Evolutionary conservation across 2,329 filamentous ascomycete species (phyloP).

Genomic region (Elsinoe ampelina): DNA sequence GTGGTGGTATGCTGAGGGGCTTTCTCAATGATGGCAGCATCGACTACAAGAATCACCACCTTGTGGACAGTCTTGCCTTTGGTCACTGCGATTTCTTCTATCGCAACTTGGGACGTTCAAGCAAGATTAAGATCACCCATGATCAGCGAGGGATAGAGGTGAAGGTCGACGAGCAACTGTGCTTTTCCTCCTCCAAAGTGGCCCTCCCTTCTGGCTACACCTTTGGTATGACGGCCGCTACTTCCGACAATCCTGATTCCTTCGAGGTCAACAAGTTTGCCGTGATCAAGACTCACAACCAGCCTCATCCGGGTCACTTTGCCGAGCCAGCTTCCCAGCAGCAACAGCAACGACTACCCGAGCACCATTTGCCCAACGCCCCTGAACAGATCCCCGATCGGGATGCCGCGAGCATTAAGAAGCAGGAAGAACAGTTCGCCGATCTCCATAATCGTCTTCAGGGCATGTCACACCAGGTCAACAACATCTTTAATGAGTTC

Average conservation of each 20-base stretch:
- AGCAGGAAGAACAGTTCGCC: slow-evolving; percentile 55
- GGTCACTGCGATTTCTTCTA: slow-evolving; percentile 87
- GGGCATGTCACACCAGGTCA: slow-evolving; percentile 58
- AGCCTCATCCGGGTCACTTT: slow-evolving; percentile 21
- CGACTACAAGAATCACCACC: slow-evolving; percentile 67
- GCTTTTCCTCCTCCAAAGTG: slow-evolving; percentile 75
- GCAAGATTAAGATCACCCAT: slow-evolving; percentile 66
- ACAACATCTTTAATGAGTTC: slow-evolving; percentile 51
- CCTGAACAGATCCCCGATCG: slow-evolving; percentile 33
- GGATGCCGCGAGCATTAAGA: slow-evolving; percentile 31
- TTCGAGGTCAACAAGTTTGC: slow-evolving; percentile 88
- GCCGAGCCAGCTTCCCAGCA: slow-evolving; percentile 15
- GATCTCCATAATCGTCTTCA: slow-evolving; percentile 82
- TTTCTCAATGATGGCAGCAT: slow-evolving; percentile 87
- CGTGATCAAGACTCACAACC: slow-evolving; percentile 43
- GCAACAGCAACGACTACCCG: background rate
- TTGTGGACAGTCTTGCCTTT: slow-evolving; percentile 78
- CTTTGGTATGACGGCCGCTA: slow-evolving; percentile 80
- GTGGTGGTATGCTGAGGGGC: slow-evolving; percentile 71
- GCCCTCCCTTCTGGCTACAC: slow-evolving; percentile 67
- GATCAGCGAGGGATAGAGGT: slow-evolving; percentile 60
- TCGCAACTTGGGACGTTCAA: slow-evolving; percentile 80
- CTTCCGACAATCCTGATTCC: slow-evolving; percentile 84
- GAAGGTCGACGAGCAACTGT: slow-evolving; percentile 66
- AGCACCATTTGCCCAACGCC: slow-evolving; percentile 31